Evolutionary conservation across 768 basidiomycete genomes (phyloP).

Genomic region (Leucocoprinus birnbaumii): DNA sequence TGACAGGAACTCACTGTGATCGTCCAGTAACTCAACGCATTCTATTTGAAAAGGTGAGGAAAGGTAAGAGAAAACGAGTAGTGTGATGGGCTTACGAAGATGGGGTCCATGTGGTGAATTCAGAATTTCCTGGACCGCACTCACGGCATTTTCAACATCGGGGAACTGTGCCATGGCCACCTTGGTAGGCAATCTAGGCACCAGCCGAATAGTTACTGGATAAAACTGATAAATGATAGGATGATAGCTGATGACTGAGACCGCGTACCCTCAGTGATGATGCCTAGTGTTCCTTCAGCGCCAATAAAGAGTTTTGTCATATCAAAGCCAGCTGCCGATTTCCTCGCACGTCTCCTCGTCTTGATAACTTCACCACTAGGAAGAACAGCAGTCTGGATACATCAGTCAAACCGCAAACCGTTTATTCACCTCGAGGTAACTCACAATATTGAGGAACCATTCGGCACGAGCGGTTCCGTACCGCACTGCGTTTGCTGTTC

Average conservation of each 20-base stretch:
- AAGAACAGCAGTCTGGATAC: slow-evolving; percentile 71
- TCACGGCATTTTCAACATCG: slow-evolving; percentile 71
- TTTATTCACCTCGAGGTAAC: slow-evolving; percentile 20
- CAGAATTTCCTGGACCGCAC: slow-evolving; percentile 80
- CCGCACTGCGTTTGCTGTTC: slow-evolving; percentile 73
- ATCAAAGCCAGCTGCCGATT: slow-evolving; percentile 88
- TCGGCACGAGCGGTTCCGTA: slow-evolving; percentile 88
- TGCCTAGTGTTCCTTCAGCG: slow-evolving; percentile 86
- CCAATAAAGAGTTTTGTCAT: slow-evolving; percentile 87
- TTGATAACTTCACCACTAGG: slow-evolving; percentile 86
- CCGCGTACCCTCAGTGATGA: slow-evolving; percentile 75
- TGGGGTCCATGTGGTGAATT: slow-evolving; percentile 64
- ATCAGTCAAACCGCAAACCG: not conserved
- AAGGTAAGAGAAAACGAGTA: not conserved
- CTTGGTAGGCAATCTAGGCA: slow-evolving; percentile 77
- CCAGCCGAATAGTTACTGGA: slow-evolving; percentile 76
- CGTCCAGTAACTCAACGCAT: slow-evolving; percentile 87
- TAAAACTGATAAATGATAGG: not conserved
- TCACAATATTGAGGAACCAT: slow-evolving; percentile 81
- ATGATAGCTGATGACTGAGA: not conserved
- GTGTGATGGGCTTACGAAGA: slow-evolving; percentile 53
- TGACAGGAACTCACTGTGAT: slow-evolving; percentile 44
- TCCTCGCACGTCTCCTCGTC: slow-evolving; percentile 74
- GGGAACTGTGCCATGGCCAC: slow-evolving; percentile 91
- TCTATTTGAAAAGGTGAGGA: slow-evolving; percentile 37